Conservation (phyloP, 805 yeast species). For the Maudiozyma serrabonitensis region DNA sequence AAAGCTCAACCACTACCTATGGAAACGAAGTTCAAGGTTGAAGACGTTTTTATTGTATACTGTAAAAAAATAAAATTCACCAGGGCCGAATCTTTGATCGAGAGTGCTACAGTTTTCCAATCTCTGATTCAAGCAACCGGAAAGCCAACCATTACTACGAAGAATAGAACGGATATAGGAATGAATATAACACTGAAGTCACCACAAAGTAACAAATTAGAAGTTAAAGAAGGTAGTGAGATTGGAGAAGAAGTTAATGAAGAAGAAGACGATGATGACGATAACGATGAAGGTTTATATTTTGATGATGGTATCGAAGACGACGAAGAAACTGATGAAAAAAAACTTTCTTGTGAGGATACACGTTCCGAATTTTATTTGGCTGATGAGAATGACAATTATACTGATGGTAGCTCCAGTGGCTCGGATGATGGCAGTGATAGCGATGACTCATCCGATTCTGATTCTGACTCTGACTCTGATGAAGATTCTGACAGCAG, state of each 20-base stretch:
- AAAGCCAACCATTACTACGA: no score
- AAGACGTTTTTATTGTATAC: conserved; percentile 31
- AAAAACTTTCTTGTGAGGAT: conserved; percentile 3
- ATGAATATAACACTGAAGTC: not conserved
- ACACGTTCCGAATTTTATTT: no score
- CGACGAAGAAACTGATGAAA: conserved; percentile 25
- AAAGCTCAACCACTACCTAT: conserved; percentile 55
- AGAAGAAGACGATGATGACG: conserved; percentile 11
- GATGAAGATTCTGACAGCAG: conserved; percentile 18
- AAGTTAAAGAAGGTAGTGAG: conserved; percentile 4
- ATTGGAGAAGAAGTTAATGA: conserved; percentile 3
- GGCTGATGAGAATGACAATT: no score
- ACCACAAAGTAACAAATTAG: not conserved
- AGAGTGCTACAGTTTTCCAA: conserved; percentile 34
- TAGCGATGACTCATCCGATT: conserved; percentile 11
- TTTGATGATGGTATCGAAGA: conserved; percentile 11
- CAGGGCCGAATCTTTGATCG: conserved; percentile 32
- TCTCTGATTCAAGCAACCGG: not conserved
- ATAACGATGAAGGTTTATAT: conserved; percentile 28
- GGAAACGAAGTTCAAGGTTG: conserved; percentile 48
- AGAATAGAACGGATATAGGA: not conserved
- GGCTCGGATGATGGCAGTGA: no score
- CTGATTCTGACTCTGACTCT: not conserved
- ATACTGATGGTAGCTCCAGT: conserved; percentile 4
- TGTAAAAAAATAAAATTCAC: conserved; percentile 19